These are phyloP conservation scores for Pythium rishiriense DNA, from an alignment of 352 stramenopile genomes.

Conservation along the genomic window DNA sequence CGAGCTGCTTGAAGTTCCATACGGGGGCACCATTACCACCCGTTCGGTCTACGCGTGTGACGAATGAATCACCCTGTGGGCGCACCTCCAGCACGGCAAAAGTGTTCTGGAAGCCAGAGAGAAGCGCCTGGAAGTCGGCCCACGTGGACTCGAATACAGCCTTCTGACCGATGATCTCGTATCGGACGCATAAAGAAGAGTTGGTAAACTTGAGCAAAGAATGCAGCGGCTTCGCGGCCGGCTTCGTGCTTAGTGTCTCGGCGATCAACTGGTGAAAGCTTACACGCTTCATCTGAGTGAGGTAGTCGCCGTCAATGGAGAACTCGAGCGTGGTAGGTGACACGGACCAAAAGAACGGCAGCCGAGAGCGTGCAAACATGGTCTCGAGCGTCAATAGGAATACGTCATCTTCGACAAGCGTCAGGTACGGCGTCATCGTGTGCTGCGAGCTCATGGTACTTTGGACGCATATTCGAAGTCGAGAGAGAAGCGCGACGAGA, in stretches of 20 bases:
- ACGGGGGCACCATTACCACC: constrained; percentile 49
- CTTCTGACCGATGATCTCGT: constrained; percentile 60
- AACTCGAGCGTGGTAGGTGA: constrained; percentile 52
- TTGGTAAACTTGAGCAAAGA: constrained; percentile 53
- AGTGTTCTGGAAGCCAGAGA: constrained; percentile 56
- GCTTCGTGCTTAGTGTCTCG: constrained; percentile 34
- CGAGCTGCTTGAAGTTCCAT: constrained; percentile 60
- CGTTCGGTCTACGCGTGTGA: constrained; percentile 46
- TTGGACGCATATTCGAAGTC: constrained; percentile 33
- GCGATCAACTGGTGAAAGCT: constrained; percentile 67
- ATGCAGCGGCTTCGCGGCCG: constrained; percentile 36
- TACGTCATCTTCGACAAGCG: constrained; percentile 49
- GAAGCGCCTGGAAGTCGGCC: constrained; percentile 59
- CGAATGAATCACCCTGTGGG: constrained; percentile 67
- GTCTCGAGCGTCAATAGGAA: constrained; percentile 53
- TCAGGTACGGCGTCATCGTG: constrained; percentile 39
- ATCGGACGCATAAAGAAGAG: constrained; percentile 58
- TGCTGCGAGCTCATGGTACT: constrained; percentile 28
- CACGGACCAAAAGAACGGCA: constrained; percentile 75
- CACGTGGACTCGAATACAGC: constrained; percentile 48
- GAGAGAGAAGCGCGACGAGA: constrained; percentile 36
- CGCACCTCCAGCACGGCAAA: constrained; percentile 66
- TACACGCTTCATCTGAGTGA: constrained; percentile 38
- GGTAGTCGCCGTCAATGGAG: constrained; percentile 56
- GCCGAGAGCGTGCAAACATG: constrained; percentile 35